Evolutionary conservation across 2,329 filamentous ascomycete species (phyloP), one percentile per base, ranked within the genome.

Genomic region (Colletotrichum australisinense): DNA sequence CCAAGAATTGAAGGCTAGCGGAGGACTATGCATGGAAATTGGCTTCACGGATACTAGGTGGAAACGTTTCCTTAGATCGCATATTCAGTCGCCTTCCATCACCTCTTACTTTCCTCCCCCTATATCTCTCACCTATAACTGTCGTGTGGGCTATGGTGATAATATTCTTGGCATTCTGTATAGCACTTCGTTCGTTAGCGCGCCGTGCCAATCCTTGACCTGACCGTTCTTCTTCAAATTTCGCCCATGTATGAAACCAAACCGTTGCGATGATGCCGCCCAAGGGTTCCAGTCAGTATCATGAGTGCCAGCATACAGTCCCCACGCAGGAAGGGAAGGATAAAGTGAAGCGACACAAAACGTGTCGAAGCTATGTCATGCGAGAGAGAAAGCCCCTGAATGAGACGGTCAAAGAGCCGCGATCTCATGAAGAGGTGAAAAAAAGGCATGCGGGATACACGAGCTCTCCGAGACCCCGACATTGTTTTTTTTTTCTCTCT

Each of bases 1-100:
- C 67, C 66, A 65, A 56, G 71, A 32, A 52, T 49, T 72, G 67
- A 67, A 67, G 71, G 68, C 72, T 74, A n/a, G 72, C 53, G 57
- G 46, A 55, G 63, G 59, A 63, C 28, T 32, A 53, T 52, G 58
- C 58, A 63, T 63, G 72, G 69, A 68, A 73, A 72, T 46, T 57
- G 63, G 69, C 35, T 59, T 63, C 46, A 55, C 59, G 72, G 57
- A 63, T 66, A 57, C 30, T 19, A 63, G 59, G 38, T 68, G 57
- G 38, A 42, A 42, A 42, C 38, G 63, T 72, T 74, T 74, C 69
- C 57, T 68, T 73, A 63, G 68, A 72, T 58, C 52, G 56, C 63
- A 67, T 57, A 38, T 62, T 69, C 66, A 69, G 32, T 64, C 22
- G 59, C 69, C 65, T 55, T 49, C 42, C 42, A 22, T 49, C 42